A percentile compares a stretch with the other conserved stretches of the same genome.
These are phyloP conservation scores for Malus hybrid DNA, from an alignment of 331 rosid species.

Conservation along the genomic window DNA sequence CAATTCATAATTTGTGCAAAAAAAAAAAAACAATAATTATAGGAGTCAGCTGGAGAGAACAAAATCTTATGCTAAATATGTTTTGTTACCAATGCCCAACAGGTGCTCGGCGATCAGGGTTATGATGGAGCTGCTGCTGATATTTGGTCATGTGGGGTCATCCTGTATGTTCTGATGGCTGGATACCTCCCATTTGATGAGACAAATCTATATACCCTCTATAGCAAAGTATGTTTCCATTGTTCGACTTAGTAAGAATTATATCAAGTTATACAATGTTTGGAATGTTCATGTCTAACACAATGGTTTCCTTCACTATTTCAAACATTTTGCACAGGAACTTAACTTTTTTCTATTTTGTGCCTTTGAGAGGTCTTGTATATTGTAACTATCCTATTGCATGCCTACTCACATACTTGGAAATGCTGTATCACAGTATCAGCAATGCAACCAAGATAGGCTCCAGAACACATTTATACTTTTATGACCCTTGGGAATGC, in stretches of 20 bases:
- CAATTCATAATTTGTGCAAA: not conserved
- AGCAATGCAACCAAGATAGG: not conserved
- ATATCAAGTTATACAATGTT: not conserved
- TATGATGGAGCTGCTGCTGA: constrained; percentile 98
- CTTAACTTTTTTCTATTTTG: not conserved
- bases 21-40: not conserved
- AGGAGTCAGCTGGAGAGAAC: not conserved
- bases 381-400: not conserved
- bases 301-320: not conserved
- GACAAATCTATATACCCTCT: constrained; percentile 53
- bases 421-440: not conserved
- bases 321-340: not conserved
- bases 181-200: constrained; percentile 90
- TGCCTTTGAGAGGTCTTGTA: not conserved
- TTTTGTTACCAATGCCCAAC: constrained; percentile 11
- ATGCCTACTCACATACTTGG: not conserved
- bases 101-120: constrained; percentile 80
- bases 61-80: not conserved
- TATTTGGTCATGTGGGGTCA: constrained; percentile 96
- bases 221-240: constrained; percentile 48
- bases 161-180: constrained; percentile 81
- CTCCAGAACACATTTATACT: not conserved
- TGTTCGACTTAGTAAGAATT: constrained; percentile 4
- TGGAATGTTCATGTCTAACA: not conserved
- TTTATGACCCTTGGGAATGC: not conserved